These are phyloP conservation scores for Pyrrhoderma lamaoense DNA, from an alignment of 1,284 basidiomycete genomes.

Conservation along the genomic window DNA sequence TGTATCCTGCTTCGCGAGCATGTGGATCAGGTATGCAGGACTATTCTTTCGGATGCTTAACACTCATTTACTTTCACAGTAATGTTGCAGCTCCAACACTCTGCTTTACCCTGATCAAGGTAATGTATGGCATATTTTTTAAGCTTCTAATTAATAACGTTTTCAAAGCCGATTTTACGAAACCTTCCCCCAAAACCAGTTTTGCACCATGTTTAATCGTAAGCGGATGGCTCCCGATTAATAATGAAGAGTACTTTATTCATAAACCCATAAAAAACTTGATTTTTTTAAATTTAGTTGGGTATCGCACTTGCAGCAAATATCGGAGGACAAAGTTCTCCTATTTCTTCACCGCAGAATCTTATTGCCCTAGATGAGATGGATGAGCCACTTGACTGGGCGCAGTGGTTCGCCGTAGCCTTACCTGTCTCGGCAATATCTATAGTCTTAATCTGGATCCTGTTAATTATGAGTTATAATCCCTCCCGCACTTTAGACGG, in stretches of 20 bases:
- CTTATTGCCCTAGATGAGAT: slow-evolving; percentile 87
- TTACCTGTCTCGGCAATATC: slow-evolving; percentile 86
- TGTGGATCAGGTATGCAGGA: slow-evolving; percentile 86
- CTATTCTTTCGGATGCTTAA: slow-evolving; percentile 25
- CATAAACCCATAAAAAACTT: background rate
- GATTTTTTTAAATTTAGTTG: slow-evolving; percentile 65
- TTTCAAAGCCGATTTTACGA: slow-evolving; percentile 78
- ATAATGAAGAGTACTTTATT: background rate
- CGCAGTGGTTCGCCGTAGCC: slow-evolving; percentile 90
- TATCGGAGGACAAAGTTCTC: slow-evolving; percentile 95
- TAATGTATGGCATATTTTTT: slow-evolving; percentile 26
- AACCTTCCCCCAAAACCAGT: slow-evolving; percentile 83
- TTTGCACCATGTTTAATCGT: slow-evolving; percentile 92
- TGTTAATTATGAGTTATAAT: slow-evolving; percentile 80
- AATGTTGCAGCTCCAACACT: slow-evolving; percentile 97
- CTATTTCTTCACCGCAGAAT: slow-evolving; percentile 95
- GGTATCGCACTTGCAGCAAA: slow-evolving; percentile 97
- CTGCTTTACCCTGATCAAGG: slow-evolving; percentile 94
- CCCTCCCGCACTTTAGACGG: slow-evolving; percentile 65
- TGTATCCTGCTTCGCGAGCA: slow-evolving; percentile 95
- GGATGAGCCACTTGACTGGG: slow-evolving; percentile 86
- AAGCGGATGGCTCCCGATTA: slow-evolving; percentile 31
- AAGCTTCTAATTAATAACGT: slow-evolving; percentile 4
- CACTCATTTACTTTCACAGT: slow-evolving; percentile 32
- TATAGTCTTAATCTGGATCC: slow-evolving; percentile 84